A percentile compares a stretch with the other conserved stretches of the same genome.
These are phyloP conservation scores for Gossypium laxum DNA, from an alignment of 441 rosid species.

Conservation along the genomic window DNA sequence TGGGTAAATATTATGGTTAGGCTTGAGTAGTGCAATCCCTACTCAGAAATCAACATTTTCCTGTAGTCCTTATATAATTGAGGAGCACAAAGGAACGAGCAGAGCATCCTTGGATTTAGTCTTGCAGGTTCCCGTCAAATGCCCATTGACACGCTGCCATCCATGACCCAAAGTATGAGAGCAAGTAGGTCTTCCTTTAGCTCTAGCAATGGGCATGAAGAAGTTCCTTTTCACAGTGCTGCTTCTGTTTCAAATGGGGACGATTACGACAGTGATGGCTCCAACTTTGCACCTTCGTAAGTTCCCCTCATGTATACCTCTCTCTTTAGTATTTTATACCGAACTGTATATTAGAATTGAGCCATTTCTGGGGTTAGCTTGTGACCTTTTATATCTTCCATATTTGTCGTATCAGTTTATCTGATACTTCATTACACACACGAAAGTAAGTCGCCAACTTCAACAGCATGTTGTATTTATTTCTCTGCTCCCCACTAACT, in stretches of 20 bases:
- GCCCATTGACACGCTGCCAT: conserved; percentile 27
- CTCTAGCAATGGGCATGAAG: conserved; percentile 36
- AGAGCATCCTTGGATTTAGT: background rate
- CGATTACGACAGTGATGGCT: conserved; percentile 66
- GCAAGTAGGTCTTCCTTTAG: conserved; percentile 42
- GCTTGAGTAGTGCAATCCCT: background rate
- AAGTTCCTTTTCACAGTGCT: conserved; percentile 31
- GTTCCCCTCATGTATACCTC: conserved; percentile 4
- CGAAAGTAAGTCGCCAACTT: background rate
- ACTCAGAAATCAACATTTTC: background rate
- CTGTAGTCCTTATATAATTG: background rate
- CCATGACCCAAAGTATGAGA: conserved; percentile 45
- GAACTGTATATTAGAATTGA: background rate
- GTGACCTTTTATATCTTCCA: background rate
- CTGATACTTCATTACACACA: background rate
- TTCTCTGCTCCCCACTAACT: background rate
- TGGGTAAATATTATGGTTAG: background rate
- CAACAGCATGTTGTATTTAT: background rate
- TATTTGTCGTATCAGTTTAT: background rate
- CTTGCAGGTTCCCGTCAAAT: conserved; percentile 18
- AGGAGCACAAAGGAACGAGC: background rate
- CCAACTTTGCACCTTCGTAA: conserved; percentile 51
- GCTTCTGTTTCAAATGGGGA: conserved; percentile 50
- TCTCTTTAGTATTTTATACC: background rate
- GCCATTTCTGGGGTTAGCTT: background rate